These are phyloP conservation scores for Colletotrichum costaricense DNA, from an alignment of 2,329 filamentous ascomycete genomes.

Conservation along the genomic window DNA sequence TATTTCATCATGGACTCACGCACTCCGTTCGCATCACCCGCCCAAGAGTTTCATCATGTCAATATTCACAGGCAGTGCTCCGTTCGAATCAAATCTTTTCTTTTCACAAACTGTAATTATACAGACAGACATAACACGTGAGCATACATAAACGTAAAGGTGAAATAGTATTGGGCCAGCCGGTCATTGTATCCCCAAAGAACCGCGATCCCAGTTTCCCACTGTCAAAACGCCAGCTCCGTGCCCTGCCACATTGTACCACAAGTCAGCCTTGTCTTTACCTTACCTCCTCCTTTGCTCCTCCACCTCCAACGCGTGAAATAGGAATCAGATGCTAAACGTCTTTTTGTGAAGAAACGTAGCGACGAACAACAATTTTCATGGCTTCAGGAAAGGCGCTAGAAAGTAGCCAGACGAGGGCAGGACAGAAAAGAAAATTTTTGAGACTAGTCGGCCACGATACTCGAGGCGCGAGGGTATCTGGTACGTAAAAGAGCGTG, in stretches of 20 bases:
- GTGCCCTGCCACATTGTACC: conserved; percentile 8
- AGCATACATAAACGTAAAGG: conserved; percentile 21
- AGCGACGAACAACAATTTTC: neutral
- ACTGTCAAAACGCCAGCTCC: conserved; percentile 29
- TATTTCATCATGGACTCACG: neutral
- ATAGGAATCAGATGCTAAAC: neutral
- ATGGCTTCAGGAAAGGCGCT: neutral
- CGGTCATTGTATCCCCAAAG: conserved; percentile 15
- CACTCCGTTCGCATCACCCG: too few species aligned
- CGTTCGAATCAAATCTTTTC: neutral
- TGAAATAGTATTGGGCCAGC: conserved; percentile 25
- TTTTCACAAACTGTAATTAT: conserved; percentile 16
- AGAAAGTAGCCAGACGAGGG: neutral
- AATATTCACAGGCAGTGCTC: neutral
- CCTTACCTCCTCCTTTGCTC: neutral
- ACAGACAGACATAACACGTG: conserved; percentile 24
- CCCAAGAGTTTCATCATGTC: neutral
- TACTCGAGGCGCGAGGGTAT: conserved; percentile 33
- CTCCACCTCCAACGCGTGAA: neutral
- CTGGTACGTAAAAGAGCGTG: conserved; percentile 33
- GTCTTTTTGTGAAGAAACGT: neutral
- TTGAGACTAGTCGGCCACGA: conserved; percentile 26
- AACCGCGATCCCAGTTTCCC: conserved; percentile 14
- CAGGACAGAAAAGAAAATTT: conserved; percentile 35
- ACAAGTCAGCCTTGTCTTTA: neutral